Evolutionary conservation across 2,329 filamentous ascomycete genomes (phyloP), one percentile per base, ranked within the genome.

Genomic region (Exophiala dermatitidis): DNA sequence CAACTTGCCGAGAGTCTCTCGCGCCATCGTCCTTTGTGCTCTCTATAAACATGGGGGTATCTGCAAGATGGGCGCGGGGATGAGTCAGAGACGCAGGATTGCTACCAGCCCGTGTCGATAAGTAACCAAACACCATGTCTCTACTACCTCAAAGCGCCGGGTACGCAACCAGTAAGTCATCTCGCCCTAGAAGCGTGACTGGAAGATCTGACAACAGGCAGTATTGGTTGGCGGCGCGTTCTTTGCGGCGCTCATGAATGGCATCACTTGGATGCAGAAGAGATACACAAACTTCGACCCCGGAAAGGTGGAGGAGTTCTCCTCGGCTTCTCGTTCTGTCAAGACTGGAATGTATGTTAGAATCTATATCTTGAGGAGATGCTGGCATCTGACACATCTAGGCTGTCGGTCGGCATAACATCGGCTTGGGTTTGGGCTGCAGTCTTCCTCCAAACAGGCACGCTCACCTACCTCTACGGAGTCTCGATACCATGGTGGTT

Each of bases 341-440:
- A 56, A 56, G 45, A 46, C 42, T 37, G 49, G 41, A 12, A 45
- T 52, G 44, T 43, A 47, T 42, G 34, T 90, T 67, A 74, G 90
- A 3, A 88, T 93, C 67, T 95, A 89, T 0, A 90, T 43, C 29
- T 26, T 26, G 29, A 86, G 0, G 90, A 95, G 72, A 90, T 90
- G 82, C 95, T 95, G 75, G 89, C 80, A 60, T 10, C 33, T 34
- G 33, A 89, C 87, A 4, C 90, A 43, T 43, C 89, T 37, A 76
- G 95, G 9, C 88, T 95, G 1, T 86, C 88, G 6, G 87, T 87
- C 2, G 89, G 88, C 9, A 89, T 95, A 10, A 87, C 94, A 2
- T 90, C 85, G 10, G 89, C 85, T 2, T 95, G 90, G 90, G 94
- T 89, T 0, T 95, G 89, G 53, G 53, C 48, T 1, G 50, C 51